Percentiles rank a stretch among this genome's conserved stretches.
These are phyloP conservation scores for Chaetoceros muelleri DNA, from an alignment of 108 stramenopile species.

Conservation along the genomic window DNA sequence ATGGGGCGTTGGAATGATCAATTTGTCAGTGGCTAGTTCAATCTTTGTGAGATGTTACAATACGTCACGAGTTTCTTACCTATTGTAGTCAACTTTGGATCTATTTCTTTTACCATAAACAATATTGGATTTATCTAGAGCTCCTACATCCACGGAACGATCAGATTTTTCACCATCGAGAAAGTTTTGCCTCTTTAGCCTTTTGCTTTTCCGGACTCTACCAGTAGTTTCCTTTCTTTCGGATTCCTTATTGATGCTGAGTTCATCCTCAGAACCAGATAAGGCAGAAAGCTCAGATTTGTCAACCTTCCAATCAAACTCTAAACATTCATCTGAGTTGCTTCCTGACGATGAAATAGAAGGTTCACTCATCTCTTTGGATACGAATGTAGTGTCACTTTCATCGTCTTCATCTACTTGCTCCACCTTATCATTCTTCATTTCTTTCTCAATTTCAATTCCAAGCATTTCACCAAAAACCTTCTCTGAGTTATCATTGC, in stretches of 20 bases:
- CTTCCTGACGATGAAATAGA: constrained; percentile 25
- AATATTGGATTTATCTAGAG: constrained; percentile 65
- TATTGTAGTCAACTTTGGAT: constrained; percentile 60
- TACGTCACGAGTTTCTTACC: no score
- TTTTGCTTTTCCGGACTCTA: not conserved
- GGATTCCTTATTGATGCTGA: no score
- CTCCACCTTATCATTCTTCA: constrained; percentile 10
- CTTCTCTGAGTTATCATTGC: constrained; percentile 33
- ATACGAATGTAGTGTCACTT: constrained; percentile 15
- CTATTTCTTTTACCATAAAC: constrained; percentile 64
- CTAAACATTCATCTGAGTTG: not conserved
- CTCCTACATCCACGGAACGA: constrained; percentile 21
- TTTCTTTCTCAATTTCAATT: not conserved
- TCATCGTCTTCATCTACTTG: constrained; percentile 23
- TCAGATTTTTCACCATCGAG: constrained; percentile 1
- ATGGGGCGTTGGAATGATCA: not conserved
- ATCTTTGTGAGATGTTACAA: not conserved
- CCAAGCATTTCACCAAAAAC: constrained; percentile 35
- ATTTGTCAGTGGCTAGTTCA: not conserved
- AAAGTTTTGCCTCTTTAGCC: not conserved
- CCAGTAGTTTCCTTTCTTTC: constrained; percentile 6
- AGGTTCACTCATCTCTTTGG: constrained; percentile 26
- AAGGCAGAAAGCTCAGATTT: constrained; percentile 62
- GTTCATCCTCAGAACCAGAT: constrained; percentile 22
- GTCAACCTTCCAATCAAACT: constrained; percentile 44